Percentiles rank a stretch among this genome's conserved stretches.
Conservation (phyloP, 805 yeast species). For the Ogataea trehaloabstinens region DNA sequence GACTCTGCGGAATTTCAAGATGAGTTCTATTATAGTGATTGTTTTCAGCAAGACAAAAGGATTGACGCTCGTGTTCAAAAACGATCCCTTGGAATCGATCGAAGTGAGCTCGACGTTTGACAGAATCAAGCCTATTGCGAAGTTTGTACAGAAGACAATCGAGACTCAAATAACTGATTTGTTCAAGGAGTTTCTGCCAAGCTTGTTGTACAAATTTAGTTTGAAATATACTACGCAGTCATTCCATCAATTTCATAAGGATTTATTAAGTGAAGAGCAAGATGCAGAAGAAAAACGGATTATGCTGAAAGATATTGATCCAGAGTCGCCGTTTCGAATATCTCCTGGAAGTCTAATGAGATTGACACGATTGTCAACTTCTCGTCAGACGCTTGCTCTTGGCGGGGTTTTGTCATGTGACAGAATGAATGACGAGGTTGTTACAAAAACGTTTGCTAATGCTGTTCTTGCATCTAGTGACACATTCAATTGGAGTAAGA, state of each 20-base stretch:
- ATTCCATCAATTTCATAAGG: conserved; percentile 36
- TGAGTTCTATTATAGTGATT: conserved; percentile 79
- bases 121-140: conserved; percentile 78
- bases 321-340: conserved; percentile 54
- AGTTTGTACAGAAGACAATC: conserved; percentile 76
- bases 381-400: conserved; percentile 79
- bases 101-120: conserved; percentile 86
- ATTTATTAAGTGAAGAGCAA: conserved; percentile 31
- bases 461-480: conserved; percentile 27
- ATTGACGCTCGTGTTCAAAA: conserved; percentile 79
- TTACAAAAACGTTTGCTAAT: conserved; percentile 33
- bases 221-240: conserved; percentile 55
- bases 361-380: conserved; percentile 63
- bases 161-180: conserved; percentile 76
- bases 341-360: conserved; percentile 67
- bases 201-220: conserved; percentile 72
- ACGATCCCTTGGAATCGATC: conserved; percentile 83
- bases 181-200: conserved; percentile 81
- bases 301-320: conserved; percentile 48
- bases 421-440: conserved; percentile 31
- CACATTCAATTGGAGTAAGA: conserved; percentile 28
- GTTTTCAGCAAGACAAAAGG: conserved; percentile 83
- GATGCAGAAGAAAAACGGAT: conserved; percentile 37
- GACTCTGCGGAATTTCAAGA: conserved; percentile 65
- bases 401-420: conserved; percentile 37